A percentile compares a stretch with the other conserved stretches of the same genome.
Conservation (phyloP, 2,329 filamentous ascomycete species). For the Epicoccum nigrum region DNA sequence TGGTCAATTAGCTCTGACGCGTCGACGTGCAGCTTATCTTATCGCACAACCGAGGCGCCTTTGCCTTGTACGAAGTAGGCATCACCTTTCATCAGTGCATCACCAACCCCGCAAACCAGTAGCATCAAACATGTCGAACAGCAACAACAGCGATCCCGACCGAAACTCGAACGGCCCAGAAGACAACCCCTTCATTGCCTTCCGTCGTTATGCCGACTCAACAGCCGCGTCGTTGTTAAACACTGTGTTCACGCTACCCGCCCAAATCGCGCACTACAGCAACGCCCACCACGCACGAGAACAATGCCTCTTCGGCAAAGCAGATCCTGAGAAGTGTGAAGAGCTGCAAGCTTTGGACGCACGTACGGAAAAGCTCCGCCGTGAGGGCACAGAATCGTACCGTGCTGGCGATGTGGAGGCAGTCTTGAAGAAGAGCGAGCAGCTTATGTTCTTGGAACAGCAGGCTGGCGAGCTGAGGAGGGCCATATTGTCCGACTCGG, state of each 20-base stretch:
- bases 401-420: constrained; percentile 34
- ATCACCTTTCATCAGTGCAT: constrained; percentile 13
- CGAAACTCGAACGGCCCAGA: constrained; percentile 27
- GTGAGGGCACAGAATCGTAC: constrained; percentile 36
- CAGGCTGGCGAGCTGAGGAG: constrained; percentile 34
- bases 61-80: no score
- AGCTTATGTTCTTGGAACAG: constrained; percentile 35
- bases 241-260: constrained; percentile 54
- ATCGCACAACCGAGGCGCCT: constrained; percentile 16
- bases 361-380: constrained; percentile 26
- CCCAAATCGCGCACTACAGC: constrained; percentile 39
- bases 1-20: background rate
- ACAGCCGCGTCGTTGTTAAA: constrained; percentile 62
- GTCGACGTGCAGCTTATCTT: constrained; percentile 8
- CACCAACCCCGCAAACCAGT: constrained; percentile 13
- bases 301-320: constrained; percentile 42
- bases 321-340: constrained; percentile 35
- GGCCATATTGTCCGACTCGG: constrained; percentile 28
- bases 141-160: constrained; percentile 27
- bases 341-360: constrained; percentile 32
- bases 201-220: constrained; percentile 66
- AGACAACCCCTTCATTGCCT: constrained; percentile 63
- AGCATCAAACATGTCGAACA: constrained; percentile 30
- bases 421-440: constrained; percentile 41
- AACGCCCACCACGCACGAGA: constrained; percentile 39